Conservation (phyloP, 805 yeast species). For the Yueomyces sp. region DNA sequence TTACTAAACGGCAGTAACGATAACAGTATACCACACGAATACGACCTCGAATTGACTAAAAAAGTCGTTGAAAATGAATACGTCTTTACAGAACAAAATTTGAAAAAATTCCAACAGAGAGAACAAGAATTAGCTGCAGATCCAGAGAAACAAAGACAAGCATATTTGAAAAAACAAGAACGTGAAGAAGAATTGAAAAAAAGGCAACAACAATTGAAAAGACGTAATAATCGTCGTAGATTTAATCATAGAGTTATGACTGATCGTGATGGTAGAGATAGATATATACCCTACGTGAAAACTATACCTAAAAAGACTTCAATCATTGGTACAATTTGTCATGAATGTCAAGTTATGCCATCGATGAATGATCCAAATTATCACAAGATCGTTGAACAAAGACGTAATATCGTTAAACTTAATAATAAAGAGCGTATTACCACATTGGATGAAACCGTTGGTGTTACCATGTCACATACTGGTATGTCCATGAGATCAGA, state of each 20-base stretch:
- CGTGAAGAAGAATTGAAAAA: slow-evolving; percentile 24
- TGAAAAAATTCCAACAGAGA: slow-evolving; percentile 37
- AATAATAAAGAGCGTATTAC: slow-evolving; percentile 50
- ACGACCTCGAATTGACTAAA: slow-evolving; percentile 67
- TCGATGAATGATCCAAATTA: slow-evolving; percentile 62
- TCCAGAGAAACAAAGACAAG: slow-evolving; percentile 26
- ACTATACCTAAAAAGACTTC: slow-evolving; percentile 84
- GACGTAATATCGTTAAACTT: slow-evolving; percentile 35
- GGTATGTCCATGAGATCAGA: slow-evolving; percentile 72
- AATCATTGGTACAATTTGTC: slow-evolving; percentile 74
- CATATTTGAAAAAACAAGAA: slow-evolving; percentile 21
- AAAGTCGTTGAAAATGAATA: slow-evolving; percentile 74
- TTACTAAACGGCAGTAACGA: slow-evolving; percentile 12
- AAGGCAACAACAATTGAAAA: slow-evolving; percentile 26
- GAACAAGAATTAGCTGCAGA: slow-evolving; percentile 24
- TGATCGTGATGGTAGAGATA: slow-evolving; percentile 28
- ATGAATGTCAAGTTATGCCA: slow-evolving; percentile 85
- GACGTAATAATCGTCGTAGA: slow-evolving; percentile 24
- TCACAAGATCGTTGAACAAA: slow-evolving; percentile 43
- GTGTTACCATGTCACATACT: slow-evolving; percentile 75
- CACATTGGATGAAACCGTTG: slow-evolving; percentile 66
- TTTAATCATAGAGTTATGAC: slow-evolving; percentile 26
- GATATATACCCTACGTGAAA: slow-evolving; percentile 67
- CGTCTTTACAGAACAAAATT: slow-evolving; percentile 77
- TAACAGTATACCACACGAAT: slow-evolving; percentile 64